Conservation (phyloP, 2,329 filamentous ascomycete genomes). For the Aspergillus sp. region DNA sequence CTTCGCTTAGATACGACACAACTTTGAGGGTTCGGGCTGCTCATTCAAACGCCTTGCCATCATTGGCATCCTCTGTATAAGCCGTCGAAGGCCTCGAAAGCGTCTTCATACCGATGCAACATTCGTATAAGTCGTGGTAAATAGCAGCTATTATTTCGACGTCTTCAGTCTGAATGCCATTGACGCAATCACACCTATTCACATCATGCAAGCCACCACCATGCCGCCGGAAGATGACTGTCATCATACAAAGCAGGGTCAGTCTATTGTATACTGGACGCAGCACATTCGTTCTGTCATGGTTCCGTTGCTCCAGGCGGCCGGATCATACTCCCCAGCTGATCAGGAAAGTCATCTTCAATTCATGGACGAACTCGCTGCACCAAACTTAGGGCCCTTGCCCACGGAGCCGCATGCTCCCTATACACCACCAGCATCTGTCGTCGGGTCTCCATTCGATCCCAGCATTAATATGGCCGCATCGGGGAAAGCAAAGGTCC, state of each 20-base stretch:
- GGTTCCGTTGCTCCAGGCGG: background rate
- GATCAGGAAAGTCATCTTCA: background rate
- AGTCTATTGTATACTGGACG: slow-evolving; percentile 3
- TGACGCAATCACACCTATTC: background rate
- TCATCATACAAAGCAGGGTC: background rate
- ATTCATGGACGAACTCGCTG: slow-evolving; percentile 6
- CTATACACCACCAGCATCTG: slow-evolving; percentile 4
- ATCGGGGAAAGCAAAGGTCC: slow-evolving; percentile 4
- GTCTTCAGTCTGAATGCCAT: background rate
- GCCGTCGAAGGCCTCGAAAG: too few species aligned
- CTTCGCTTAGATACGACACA: too few species aligned
- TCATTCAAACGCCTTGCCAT: background rate
- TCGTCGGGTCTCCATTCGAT: slow-evolving; percentile 9
- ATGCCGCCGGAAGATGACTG: background rate
- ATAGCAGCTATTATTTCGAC: background rate
- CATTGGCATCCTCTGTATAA: background rate
- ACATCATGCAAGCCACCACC: background rate
- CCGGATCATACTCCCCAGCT: background rate
- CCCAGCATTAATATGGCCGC: slow-evolving; percentile 7
- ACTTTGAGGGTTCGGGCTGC: too few species aligned
- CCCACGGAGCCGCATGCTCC: slow-evolving; percentile 4
- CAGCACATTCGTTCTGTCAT: slow-evolving; percentile 4
- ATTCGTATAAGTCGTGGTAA: background rate
- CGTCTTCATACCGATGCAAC: background rate
- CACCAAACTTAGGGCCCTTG: slow-evolving; percentile 6